Base-by-base conservation (phyloP, 108 stramenopile genomes). In the Fragilaria crotonensis region DNA sequence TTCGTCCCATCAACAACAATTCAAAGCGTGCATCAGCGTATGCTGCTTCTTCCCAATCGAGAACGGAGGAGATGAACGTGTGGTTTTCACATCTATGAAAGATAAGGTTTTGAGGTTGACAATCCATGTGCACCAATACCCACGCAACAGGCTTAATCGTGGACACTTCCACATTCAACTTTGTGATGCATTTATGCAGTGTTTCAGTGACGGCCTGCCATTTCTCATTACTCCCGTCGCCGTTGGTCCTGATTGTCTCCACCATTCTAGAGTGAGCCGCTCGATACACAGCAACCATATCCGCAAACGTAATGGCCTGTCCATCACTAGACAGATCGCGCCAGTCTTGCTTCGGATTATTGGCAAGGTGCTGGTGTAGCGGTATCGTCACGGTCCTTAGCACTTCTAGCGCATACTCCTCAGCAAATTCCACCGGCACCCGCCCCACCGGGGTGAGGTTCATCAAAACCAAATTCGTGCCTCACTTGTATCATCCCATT, bases 1-100 rank as follows among this genome's bases (percentile, higher is more conserved):
- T 92, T 14, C 90, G 76, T 36, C 85, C 75, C 20, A 92, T 30
- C 26, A 92, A 56, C 21, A 92, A 57, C 9, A 92, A 28, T 64
- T 92, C 90, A 60, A 92, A 92, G 2, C 90, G 70, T 5, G 85
- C 85, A 56, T 92, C 90, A 1, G 85, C 90, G 51, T 54, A 81
- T 25, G 78, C 76, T 5, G 86, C 84, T 60, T 92, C 90, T 66
- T 92, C 90, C 84, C 85, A 92, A 68, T 92, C 90, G 73, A 92
- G 61, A 23, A 92, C 76, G 25, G 87, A 80, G 5, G 70, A 64
- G 25, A 84, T 69, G 7, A 31, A 41, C 21, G 31, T 27, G 2
- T 45, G 44, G 25, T 31, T 5, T 17, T 5, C 52, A 3, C 61
- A 66, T 23, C 11, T 29, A 30, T 22, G 41, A 21, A 53, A 53